Evolutionary conservation across 441 rosid species (phyloP).

Genomic region (Caryocar brasiliense): DNA sequence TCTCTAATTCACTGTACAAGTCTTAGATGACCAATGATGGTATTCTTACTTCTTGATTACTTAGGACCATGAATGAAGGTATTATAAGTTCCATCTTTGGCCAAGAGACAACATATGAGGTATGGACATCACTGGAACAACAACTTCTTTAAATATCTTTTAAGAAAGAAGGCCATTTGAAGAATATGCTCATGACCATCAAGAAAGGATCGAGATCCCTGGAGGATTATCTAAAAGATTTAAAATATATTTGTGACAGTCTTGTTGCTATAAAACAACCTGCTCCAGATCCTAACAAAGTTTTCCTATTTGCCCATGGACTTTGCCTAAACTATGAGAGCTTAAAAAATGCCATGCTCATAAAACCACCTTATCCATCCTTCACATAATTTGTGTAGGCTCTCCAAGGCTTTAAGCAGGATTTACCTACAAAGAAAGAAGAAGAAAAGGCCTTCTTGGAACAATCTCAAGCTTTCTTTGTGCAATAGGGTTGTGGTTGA

Average conservation of each 20-base stretch:
- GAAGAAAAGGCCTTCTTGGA: too few species aligned
- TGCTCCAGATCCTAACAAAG: neutral
- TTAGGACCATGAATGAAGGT: conserved; percentile 1
- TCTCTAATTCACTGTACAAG: neutral
- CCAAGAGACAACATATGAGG: neutral
- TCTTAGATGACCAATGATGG: neutral
- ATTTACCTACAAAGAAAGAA: too few species aligned
- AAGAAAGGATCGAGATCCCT: neutral
- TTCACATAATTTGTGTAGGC: too few species aligned
- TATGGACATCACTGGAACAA: neutral
- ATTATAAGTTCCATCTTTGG: neutral
- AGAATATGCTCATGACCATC: neutral
- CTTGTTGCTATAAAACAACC: neutral
- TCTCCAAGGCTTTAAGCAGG: too few species aligned
- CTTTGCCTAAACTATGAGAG: neutral
- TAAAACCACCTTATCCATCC: too few species aligned
- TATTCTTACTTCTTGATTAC: neutral
- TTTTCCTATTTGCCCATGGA: neutral
- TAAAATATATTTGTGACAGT: conserved; percentile 1
- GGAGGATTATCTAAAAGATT: neutral
- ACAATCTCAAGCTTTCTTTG: too few species aligned
- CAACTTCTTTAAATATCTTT: neutral
- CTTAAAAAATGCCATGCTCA: neutral
- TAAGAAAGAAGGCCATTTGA: neutral
- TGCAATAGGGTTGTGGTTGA: too few species aligned